Percentiles rank a stretch among this genome's conserved stretches.
These are phyloP conservation scores for Neocallimastix lanati DNA, from an alignment of 192 early-diverging fungal species.

Conservation along the genomic window DNA sequence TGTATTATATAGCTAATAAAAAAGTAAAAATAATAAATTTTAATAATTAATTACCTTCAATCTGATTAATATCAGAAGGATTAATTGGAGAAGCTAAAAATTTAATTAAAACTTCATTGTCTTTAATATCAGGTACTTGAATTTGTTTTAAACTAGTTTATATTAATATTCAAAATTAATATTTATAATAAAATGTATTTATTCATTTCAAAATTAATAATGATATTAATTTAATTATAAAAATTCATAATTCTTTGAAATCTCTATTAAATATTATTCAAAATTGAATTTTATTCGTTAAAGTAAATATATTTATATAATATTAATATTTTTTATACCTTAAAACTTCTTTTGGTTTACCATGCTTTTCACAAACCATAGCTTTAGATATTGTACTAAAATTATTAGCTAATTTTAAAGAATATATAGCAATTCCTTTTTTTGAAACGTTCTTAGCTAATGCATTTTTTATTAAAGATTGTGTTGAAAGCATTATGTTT, in stretches of 20 bases:
- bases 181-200: no score
- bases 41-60: no score
- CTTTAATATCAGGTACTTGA: background rate
- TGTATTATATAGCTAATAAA: no score
- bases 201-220: no score
- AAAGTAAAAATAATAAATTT: no score
- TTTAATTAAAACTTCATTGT: slow-evolving; percentile 34
- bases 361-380: background rate
- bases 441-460: background rate
- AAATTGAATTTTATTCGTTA: no score
- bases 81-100: slow-evolving; percentile 85
- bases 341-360: background rate
- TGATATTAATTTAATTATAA: no score
- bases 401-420: background rate
- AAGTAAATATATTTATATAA: no score
- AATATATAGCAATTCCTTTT: background rate
- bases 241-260: no score
- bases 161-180: no score
- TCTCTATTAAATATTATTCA: no score
- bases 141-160: background rate
- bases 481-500: background rate
- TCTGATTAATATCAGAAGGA: slow-evolving; percentile 80
- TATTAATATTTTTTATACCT: background rate
- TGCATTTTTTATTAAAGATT: background rate
- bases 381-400: background rate